Conservation (phyloP, 73 alveolate genomes). For the Loxodes magnus region DNA sequence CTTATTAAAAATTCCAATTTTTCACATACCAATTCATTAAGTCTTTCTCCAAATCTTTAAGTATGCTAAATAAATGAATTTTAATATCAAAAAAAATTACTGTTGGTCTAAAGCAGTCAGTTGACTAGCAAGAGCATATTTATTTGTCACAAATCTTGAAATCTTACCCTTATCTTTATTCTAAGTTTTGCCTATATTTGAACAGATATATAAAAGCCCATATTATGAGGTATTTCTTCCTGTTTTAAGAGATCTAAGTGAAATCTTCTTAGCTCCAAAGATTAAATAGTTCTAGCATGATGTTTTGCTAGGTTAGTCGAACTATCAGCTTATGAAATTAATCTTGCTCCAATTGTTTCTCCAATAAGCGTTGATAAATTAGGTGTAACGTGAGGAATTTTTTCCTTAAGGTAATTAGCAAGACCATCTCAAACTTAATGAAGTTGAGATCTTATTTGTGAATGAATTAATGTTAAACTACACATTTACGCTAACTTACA, state of each 20-base stretch:
- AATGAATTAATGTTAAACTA: neutral
- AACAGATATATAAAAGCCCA: slow-evolving; percentile 97
- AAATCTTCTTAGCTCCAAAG: slow-evolving; percentile 99
- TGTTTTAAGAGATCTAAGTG: slow-evolving; percentile 71
- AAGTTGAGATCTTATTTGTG: neutral
- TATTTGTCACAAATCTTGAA: slow-evolving; percentile 97
- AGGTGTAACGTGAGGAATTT: slow-evolving; percentile 99
- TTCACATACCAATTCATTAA: slow-evolving; percentile 44
- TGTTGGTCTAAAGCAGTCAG: slow-evolving; percentile 52
- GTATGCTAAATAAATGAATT: slow-evolving; percentile 10
- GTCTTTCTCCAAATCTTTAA: slow-evolving; percentile 35
- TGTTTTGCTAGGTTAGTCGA: slow-evolving; percentile 95
- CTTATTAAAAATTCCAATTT: slow-evolving; percentile 28
- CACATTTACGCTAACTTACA: too few relatives aligned
- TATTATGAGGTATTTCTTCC: slow-evolving; percentile 98
- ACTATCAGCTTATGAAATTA: slow-evolving; percentile 98
- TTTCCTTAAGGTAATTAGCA: slow-evolving; percentile 81
- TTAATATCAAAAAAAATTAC: neutral
- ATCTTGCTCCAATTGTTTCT: slow-evolving; percentile 86
- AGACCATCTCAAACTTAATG: slow-evolving; percentile 37
- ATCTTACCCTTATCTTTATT: slow-evolving; percentile 96
- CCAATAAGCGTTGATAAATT: slow-evolving; percentile 97
- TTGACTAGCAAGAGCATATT: slow-evolving; percentile 97
- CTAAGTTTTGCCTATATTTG: slow-evolving; percentile 97
- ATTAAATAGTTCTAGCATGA: slow-evolving; percentile 99